A percentile compares a stretch with the other conserved stretches of the same genome.
These are phyloP conservation scores for Panellus pusillus DNA, from an alignment of 768 basidiomycete species.

Conservation along the genomic window DNA sequence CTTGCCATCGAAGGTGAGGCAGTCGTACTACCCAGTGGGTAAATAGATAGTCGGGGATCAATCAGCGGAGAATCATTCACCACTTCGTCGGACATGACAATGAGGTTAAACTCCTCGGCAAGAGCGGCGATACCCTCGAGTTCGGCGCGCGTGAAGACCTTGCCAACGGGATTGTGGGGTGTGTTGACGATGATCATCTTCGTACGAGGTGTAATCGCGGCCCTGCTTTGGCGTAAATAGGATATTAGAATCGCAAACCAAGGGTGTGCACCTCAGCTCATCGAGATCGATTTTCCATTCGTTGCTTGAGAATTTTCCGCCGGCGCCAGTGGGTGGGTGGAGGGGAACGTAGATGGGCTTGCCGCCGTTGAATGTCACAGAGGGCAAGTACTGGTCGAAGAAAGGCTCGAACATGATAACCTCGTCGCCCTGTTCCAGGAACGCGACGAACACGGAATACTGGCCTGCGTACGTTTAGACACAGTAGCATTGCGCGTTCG, in stretches of 20 bases:
- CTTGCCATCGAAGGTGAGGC: slow-evolving; percentile 82
- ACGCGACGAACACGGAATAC: slow-evolving; percentile 91
- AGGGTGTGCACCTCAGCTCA: slow-evolving; percentile 66
- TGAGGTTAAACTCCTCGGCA: slow-evolving; percentile 88
- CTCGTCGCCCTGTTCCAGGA: slow-evolving; percentile 90
- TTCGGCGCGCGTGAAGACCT: slow-evolving; percentile 86
- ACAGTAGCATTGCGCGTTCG: neutral
- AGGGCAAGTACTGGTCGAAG: slow-evolving; percentile 94
- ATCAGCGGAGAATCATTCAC: slow-evolving; percentile 44
- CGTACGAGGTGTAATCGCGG: slow-evolving; percentile 82
- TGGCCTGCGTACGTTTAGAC: slow-evolving; percentile 57
- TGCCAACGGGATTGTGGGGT: slow-evolving; percentile 98
- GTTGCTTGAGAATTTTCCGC: slow-evolving; percentile 52
- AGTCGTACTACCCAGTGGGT: slow-evolving; percentile 71
- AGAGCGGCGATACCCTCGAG: slow-evolving; percentile 82
- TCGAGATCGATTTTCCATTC: slow-evolving; percentile 93
- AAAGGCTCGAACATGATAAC: slow-evolving; percentile 99
- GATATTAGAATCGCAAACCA: neutral
- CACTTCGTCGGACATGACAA: slow-evolving; percentile 97
- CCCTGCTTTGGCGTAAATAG: slow-evolving; percentile 37
- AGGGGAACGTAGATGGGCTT: slow-evolving; percentile 93
- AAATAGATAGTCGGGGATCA: neutral
- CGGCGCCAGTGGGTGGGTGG: slow-evolving; percentile 68
- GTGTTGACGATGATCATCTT: slow-evolving; percentile 97
- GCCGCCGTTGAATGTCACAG: slow-evolving; percentile 92